Percentiles rank a stretch among this genome's conserved stretches.
These are phyloP conservation scores for Saccharomyces hybrid DNA, from an alignment of 1,139 yeast genomes.

Conservation along the genomic window DNA sequence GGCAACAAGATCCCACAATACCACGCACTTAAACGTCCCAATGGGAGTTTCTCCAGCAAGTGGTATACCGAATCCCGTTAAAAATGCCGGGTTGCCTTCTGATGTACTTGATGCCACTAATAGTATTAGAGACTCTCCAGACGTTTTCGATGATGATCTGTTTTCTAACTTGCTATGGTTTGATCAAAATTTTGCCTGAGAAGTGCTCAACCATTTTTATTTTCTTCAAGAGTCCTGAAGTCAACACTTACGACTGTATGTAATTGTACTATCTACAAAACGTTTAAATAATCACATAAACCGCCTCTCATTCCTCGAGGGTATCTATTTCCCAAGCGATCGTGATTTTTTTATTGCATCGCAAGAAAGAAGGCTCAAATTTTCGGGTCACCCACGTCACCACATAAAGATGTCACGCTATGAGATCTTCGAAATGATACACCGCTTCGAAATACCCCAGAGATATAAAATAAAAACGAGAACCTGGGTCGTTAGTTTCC, in stretches of 20 bases:
- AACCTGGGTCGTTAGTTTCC: background rate
- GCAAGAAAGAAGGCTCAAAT: background rate
- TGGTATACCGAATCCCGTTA: background rate
- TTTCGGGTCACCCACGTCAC: background rate
- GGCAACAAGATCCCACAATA: background rate
- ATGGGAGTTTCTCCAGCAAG: slow-evolving; percentile 1
- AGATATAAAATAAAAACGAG: background rate
- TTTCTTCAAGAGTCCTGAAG: background rate
- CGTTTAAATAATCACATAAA: background rate
- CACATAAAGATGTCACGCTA: background rate
- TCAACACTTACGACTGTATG: background rate
- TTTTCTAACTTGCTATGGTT: slow-evolving; percentile 50
- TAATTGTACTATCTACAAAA: background rate
- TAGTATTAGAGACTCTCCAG: background rate
- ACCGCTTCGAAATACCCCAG: background rate
- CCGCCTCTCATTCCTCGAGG: background rate
- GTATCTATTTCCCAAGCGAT: background rate
- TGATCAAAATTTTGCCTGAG: slow-evolving; percentile 34
- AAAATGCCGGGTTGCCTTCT: background rate
- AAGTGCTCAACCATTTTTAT: background rate
- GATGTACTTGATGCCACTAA: background rate
- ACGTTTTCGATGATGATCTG: slow-evolving; percentile 27
- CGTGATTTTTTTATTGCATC: background rate
- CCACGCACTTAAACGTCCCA: background rate
- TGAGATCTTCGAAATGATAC: background rate